Conservation (phyloP, 257 asterid species). For the Ballota nigra region DNA sequence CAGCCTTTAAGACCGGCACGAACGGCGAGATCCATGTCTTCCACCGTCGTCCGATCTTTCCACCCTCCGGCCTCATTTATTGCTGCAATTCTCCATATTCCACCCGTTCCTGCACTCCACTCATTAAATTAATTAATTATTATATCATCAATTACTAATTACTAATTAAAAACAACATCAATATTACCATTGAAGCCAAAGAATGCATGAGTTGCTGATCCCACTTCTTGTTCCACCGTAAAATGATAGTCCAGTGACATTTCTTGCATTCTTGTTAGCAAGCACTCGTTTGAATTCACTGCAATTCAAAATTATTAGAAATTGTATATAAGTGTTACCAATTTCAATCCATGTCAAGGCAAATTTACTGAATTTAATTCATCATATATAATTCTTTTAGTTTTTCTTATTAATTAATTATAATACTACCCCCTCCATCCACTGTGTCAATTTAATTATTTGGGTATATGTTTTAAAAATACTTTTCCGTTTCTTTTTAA, state of each 20-base stretch:
- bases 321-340: not conserved
- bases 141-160: too few species aligned
- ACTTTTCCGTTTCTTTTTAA: too few species aligned
- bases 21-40: conserved; percentile 98
- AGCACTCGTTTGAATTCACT: conserved; percentile 85
- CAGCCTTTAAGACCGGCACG: conserved; percentile 95
- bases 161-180: too few species aligned
- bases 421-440: too few species aligned
- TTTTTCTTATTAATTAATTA: too few species aligned
- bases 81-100: conserved; percentile 92
- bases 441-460: too few species aligned
- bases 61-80: conserved; percentile 96
- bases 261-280: conserved; percentile 97
- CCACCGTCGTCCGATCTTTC: conserved; percentile 95
- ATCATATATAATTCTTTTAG: too few species aligned
- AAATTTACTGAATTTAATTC: not conserved
- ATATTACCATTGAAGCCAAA: conserved; percentile 85
- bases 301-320: conserved; percentile 22
- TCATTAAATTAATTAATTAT: too few species aligned
- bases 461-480: too few species aligned
- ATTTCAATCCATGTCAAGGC: not conserved
- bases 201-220: conserved; percentile 97
- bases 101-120: conserved; percentile 87
- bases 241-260: conserved; percentile 95
- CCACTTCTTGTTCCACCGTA: conserved; percentile 97